A percentile compares a stretch with the other conserved stretches of the same genome.
Conservation (phyloP, 2,329 filamentous ascomycete species). For the Dothiorella sarmentorum region DNA sequence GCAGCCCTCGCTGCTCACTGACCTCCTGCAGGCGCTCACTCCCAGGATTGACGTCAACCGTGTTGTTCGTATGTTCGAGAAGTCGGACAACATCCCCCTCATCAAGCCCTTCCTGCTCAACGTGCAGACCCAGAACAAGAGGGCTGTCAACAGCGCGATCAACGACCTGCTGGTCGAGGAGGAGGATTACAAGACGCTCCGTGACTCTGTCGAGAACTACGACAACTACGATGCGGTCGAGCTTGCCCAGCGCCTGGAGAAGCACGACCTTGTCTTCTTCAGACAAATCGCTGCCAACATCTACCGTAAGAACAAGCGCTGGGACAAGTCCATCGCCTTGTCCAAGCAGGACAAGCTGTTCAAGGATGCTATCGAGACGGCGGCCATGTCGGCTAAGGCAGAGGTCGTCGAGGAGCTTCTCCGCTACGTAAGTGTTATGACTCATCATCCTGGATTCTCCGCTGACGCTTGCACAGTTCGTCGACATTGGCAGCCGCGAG, state of each 20-base stretch:
- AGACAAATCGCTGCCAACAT: constrained; percentile 96
- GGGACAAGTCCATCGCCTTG: constrained; percentile 97
- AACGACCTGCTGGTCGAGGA: constrained; percentile 97
- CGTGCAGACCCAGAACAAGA: constrained; percentile 96
- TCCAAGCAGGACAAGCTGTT: constrained; percentile 99
- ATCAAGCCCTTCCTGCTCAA: constrained; percentile 99
- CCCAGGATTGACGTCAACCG: constrained; percentile 95
- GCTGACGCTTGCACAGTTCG: constrained; percentile 65
- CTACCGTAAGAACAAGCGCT: constrained; percentile 99
- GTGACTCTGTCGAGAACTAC: constrained; percentile 96
- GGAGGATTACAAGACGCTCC: constrained; percentile 97
- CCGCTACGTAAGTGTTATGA: constrained; percentile 77
- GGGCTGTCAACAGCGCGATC: constrained; percentile 94
- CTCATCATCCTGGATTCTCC: constrained; percentile 8
- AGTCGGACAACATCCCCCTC: constrained; percentile 94
- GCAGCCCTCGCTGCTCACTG: constrained; percentile 92
- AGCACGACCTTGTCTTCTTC: constrained; percentile 98
- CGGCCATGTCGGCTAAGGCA: constrained; percentile 83
- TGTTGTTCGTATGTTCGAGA: constrained; percentile 98
- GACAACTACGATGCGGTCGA: constrained; percentile 98
- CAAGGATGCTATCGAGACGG: constrained; percentile 98
- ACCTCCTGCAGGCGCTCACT: constrained; percentile 88
- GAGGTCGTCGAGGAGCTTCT: constrained; percentile 95
- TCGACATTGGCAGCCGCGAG: constrained; percentile 97
- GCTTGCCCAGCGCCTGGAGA: constrained; percentile 86